These are phyloP conservation scores for Monascus purpureus DNA, from an alignment of 495 filamentous ascomycete genomes.

Conservation along the genomic window DNA sequence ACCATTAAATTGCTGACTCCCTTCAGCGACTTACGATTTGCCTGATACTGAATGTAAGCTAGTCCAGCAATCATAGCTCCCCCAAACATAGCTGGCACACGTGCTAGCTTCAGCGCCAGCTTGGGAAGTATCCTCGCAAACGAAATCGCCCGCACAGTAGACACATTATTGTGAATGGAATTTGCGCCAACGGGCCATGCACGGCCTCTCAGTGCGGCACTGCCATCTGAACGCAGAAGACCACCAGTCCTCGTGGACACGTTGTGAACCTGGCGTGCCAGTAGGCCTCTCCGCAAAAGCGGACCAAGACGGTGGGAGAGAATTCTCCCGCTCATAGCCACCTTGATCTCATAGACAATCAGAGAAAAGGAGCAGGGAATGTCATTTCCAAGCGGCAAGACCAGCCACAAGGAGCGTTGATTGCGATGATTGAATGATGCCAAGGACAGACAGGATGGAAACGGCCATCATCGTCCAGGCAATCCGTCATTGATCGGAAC, in stretches of 20 bases:
- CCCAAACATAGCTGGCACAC: slow-evolving; percentile 82
- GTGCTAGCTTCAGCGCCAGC: slow-evolving; percentile 71
- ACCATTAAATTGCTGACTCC: not conserved
- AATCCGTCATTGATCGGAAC: not conserved
- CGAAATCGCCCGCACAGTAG: slow-evolving; percentile 71
- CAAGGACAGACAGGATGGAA: not conserved
- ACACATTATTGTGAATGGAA: slow-evolving; percentile 67
- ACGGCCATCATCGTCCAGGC: too few relatives aligned
- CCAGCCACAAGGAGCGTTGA: not conserved
- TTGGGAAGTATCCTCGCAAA: slow-evolving; percentile 79
- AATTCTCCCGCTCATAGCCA: slow-evolving; percentile 69
- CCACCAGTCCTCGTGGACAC: slow-evolving; percentile 49
- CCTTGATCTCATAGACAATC: slow-evolving; percentile 24
- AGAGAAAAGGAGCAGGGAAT: slow-evolving; percentile 4
- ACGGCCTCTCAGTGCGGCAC: slow-evolving; percentile 44
- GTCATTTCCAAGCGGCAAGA: slow-evolving; percentile 11
- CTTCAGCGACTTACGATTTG: slow-evolving; percentile 50
- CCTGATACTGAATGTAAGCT: slow-evolving; percentile 93
- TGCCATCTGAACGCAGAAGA: slow-evolving; percentile 50
- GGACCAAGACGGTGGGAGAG: slow-evolving; percentile 58
- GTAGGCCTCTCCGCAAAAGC: slow-evolving; percentile 44
- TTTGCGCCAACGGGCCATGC: slow-evolving; percentile 64
- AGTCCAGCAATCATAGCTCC: slow-evolving; percentile 73
- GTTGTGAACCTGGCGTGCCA: slow-evolving; percentile 53
- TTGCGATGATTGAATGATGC: slow-evolving; percentile 4